Conservation (phyloP, 2,329 filamentous ascomycete genomes). For the Microsporum audouinii region DNA sequence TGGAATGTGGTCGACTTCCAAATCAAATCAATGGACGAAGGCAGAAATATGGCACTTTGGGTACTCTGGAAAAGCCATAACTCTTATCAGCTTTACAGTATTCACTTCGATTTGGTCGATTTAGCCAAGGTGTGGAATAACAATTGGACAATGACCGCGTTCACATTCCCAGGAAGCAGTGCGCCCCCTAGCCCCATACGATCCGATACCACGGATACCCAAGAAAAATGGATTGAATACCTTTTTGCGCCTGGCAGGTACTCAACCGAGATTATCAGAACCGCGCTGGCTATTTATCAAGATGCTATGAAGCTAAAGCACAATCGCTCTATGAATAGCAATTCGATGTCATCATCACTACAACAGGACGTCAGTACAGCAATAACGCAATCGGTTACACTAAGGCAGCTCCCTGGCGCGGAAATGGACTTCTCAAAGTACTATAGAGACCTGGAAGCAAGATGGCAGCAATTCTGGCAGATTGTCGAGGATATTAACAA, state of each 20-base stretch:
- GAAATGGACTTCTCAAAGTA: slow-evolving; percentile 67
- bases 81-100: slow-evolving; percentile 59
- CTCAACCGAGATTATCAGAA: slow-evolving; percentile 66
- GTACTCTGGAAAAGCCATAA: slow-evolving; percentile 77
- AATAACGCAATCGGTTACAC: slow-evolving; percentile 55
- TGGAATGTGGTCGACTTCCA: slow-evolving; percentile 73
- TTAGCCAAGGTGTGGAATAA: slow-evolving; percentile 51
- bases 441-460: slow-evolving; percentile 59
- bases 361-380: slow-evolving; percentile 66
- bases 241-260: slow-evolving; percentile 78
- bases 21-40: slow-evolving; percentile 44
- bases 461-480: slow-evolving; percentile 85
- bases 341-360: slow-evolving; percentile 44
- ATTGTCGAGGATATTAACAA: slow-evolving; percentile 77
- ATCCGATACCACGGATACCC: slow-evolving; percentile 56
- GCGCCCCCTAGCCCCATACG: slow-evolving; percentile 48
- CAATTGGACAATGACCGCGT: slow-evolving; percentile 58
- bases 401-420: slow-evolving; percentile 49
- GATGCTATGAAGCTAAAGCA: slow-evolving; percentile 42
- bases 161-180: slow-evolving; percentile 45
- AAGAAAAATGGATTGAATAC: slow-evolving; percentile 76
- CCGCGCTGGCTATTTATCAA: slow-evolving; percentile 71
- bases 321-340: slow-evolving; percentile 10
- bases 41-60: slow-evolving; percentile 55
- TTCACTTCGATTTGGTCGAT: slow-evolving; percentile 60